These are phyloP conservation scores for Xylaria hypoxylon DNA, from an alignment of 2,329 filamentous ascomycete species.

Conservation along the genomic window DNA sequence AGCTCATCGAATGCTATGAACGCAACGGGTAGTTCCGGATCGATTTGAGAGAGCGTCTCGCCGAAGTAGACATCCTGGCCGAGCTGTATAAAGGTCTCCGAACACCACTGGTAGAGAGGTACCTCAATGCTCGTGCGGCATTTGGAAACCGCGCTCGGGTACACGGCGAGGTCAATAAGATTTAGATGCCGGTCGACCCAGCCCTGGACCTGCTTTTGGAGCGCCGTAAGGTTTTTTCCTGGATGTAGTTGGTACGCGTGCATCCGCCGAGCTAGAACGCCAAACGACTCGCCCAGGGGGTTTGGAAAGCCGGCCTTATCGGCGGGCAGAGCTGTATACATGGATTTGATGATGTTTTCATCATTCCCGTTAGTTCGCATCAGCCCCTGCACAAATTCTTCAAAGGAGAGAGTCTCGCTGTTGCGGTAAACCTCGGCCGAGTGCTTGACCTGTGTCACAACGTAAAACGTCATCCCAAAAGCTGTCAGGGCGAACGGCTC, in stretches of 20 bases:
- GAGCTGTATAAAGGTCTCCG: conserved; percentile 40
- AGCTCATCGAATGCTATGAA: conserved; percentile 46
- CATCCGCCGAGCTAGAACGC: conserved; percentile 37
- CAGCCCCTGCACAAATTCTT: conserved; percentile 42
- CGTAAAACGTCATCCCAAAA: conserved; percentile 43
- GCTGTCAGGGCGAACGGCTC: conserved; percentile 46
- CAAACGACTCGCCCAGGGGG: conserved; percentile 40
- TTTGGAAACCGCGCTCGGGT: background rate
- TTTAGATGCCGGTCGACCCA: conserved; percentile 38
- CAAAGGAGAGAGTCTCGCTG: conserved; percentile 42
- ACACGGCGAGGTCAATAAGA: conserved; percentile 24
- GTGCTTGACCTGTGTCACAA: conserved; percentile 43
- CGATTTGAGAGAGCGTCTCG: conserved; percentile 35
- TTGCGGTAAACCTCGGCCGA: conserved; percentile 43
- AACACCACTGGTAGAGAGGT: conserved; percentile 42
- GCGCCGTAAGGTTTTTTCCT: conserved; percentile 37
- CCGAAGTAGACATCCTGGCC: conserved; percentile 46
- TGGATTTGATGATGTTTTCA: conserved; percentile 36
- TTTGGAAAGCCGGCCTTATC: conserved; percentile 46
- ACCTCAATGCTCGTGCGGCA: conserved; percentile 2
- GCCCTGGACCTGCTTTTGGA: conserved; percentile 37
- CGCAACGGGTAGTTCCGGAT: conserved; percentile 31
- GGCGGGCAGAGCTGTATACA: conserved; percentile 37
- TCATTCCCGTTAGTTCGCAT: conserved; percentile 40
- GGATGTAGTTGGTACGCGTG: conserved; percentile 44